phyloP scores from a whole-genome alignment of 768 basidiomycete species.

The Suillus ampliporus region DNA sequence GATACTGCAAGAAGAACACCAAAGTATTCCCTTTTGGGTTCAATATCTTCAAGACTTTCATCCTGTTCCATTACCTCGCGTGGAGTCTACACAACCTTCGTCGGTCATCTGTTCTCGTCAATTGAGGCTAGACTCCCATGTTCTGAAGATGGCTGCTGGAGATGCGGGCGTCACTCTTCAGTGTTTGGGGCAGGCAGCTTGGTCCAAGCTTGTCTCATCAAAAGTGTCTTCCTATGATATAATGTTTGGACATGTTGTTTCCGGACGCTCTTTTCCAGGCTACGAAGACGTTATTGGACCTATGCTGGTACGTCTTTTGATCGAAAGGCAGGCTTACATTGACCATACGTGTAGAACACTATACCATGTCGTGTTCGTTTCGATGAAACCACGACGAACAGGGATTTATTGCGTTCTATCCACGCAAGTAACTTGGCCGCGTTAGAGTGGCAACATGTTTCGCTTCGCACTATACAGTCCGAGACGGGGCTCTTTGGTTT shows the following conservation, averaged over 20 bases:
- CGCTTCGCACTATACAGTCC: slow-evolving; percentile 48
- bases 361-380: slow-evolving; percentile 50
- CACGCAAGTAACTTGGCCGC: slow-evolving; percentile 46
- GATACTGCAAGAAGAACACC: slow-evolving; percentile 43
- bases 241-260: slow-evolving; percentile 53
- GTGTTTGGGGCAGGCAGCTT: slow-evolving; percentile 42
- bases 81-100: slow-evolving; percentile 20
- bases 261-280: slow-evolving; percentile 46
- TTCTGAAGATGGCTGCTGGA: slow-evolving; percentile 10
- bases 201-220: slow-evolving; percentile 32
- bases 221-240: slow-evolving; percentile 37
- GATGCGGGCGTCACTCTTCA: slow-evolving; percentile 39
- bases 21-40: slow-evolving; percentile 46
- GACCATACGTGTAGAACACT: slow-evolving; percentile 43
- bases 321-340: not conserved
- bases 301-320: slow-evolving; percentile 43
- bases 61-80: slow-evolving; percentile 24
- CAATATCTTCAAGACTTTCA: slow-evolving; percentile 30
- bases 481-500: slow-evolving; percentile 35
- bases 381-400: slow-evolving; percentile 28
- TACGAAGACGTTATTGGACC: slow-evolving; percentile 53
- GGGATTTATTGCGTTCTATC: slow-evolving; percentile 41
- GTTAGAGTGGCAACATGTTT: slow-evolving; percentile 50
- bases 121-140: slow-evolving; percentile 19
- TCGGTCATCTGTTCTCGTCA: slow-evolving; percentile 19